Evolutionary conservation across 495 filamentous ascomycete species (phyloP).

Genomic region (Aspergillus panamensis): DNA sequence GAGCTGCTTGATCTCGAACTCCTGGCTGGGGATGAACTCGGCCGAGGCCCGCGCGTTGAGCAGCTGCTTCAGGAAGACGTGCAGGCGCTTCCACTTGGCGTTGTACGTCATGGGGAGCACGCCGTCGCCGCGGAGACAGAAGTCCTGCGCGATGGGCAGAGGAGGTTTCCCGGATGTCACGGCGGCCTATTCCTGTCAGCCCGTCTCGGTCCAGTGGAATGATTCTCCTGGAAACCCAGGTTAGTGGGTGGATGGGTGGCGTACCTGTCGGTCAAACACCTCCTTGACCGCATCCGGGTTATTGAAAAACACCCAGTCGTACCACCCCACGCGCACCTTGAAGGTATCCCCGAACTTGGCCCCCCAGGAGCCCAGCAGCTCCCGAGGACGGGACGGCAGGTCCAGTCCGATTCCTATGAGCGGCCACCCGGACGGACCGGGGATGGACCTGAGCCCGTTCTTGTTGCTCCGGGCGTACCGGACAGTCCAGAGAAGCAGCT

Average conservation of each 20-base stretch:
- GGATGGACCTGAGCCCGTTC: neutral
- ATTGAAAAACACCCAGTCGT: slow-evolving; percentile 42
- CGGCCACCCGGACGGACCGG: neutral
- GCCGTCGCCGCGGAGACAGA: slow-evolving; percentile 28
- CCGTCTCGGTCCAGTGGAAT: no score
- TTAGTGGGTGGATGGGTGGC: slow-evolving; percentile 25
- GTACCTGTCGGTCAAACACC: slow-evolving; percentile 38
- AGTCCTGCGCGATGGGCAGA: slow-evolving; percentile 24
- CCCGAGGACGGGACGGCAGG: neutral
- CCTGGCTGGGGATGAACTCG: slow-evolving; percentile 39
- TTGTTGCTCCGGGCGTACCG: neutral
- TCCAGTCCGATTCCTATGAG: neutral
- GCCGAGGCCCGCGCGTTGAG: slow-evolving; percentile 18
- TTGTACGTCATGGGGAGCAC: slow-evolving; percentile 46
- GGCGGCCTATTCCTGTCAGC: neutral
- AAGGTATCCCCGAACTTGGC: slow-evolving; percentile 6
- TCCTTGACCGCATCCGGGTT: slow-evolving; percentile 37
- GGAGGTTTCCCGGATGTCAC: slow-evolving; percentile 17
- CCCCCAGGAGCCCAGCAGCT: neutral
- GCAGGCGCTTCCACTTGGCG: slow-evolving; percentile 37
- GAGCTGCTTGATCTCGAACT: slow-evolving; percentile 47
- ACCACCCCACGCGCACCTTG: slow-evolving; percentile 33
- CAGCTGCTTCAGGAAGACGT: slow-evolving; percentile 35
- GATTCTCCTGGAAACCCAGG: no score
- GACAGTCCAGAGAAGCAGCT: neutral